A percentile compares a stretch with the other conserved stretches of the same genome.
These are phyloP conservation scores for Parascedosporium putredinis DNA, from an alignment of 2,329 filamentous ascomycete genomes.

Conservation along the genomic window DNA sequence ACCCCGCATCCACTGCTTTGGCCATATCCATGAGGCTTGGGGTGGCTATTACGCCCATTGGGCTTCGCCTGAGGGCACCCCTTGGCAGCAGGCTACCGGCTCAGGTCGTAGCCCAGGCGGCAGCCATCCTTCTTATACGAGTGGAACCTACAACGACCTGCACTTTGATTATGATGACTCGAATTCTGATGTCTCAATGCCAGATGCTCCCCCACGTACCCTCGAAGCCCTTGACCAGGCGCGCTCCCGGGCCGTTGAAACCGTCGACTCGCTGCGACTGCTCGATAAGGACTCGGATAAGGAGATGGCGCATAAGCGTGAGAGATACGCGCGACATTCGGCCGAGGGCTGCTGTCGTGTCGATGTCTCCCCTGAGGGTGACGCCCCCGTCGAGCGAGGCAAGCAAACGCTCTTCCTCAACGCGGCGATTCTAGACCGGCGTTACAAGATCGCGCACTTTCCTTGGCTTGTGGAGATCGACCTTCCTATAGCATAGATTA, in stretches of 20 bases:
- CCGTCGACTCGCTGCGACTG: background rate
- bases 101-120: background rate
- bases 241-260: background rate
- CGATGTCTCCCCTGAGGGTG: conserved; percentile 5
- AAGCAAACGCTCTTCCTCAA: conserved; percentile 44
- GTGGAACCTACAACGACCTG: background rate
- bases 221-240: background rate
- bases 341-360: background rate
- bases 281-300: conserved; percentile 16
- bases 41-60: conserved; percentile 36
- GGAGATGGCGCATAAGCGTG: conserved; percentile 23
- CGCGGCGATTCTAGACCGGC: conserved; percentile 38
- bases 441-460: conserved; percentile 30
- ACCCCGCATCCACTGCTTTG: conserved; percentile 26
- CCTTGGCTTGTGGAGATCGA: conserved; percentile 44
- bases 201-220: background rate
- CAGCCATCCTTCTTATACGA: background rate
- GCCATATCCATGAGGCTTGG: conserved; percentile 23
- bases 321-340: background rate
- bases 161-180: background rate
- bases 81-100: background rate
- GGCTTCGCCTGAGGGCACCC: conserved; percentile 14
- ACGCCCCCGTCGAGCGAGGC: conserved; percentile 1
- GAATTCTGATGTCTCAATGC: background rate
- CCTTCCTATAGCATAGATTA: conserved; percentile 18